Evolutionary conservation across 495 filamentous ascomycete genomes (phyloP).

Genomic region (Penicillium macrosclerotiorum): DNA sequence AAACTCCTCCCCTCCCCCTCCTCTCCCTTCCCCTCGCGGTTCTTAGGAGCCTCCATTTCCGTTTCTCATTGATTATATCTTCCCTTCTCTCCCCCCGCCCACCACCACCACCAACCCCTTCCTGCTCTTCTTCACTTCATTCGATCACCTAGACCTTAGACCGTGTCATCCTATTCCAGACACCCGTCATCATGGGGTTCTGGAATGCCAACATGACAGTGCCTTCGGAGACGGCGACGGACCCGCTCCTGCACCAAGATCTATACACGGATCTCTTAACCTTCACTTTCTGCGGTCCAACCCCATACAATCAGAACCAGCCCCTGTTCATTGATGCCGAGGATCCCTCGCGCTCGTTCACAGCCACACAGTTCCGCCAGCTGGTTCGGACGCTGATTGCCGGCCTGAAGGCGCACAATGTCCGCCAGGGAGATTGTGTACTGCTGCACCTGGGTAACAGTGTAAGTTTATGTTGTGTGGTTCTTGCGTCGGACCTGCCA

Average conservation of each 20-base stretch:
- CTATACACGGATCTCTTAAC: constrained; percentile 41
- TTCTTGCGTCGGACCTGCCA: too few relatives aligned
- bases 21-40: too few relatives aligned
- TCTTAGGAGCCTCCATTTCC: too few relatives aligned
- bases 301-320: constrained; percentile 33
- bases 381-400: constrained; percentile 53
- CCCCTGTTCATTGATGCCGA: constrained; percentile 57
- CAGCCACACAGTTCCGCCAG: constrained; percentile 45
- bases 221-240: constrained; percentile 11
- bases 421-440: constrained; percentile 57
- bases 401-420: constrained; percentile 52
- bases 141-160: not conserved
- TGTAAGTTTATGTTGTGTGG: constrained; percentile 29
- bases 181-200: constrained; percentile 25
- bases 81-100: too few relatives aligned
- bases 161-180: not conserved
- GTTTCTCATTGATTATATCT: too few relatives aligned
- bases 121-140: not conserved
- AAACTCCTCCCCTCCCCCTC: too few relatives aligned
- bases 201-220: constrained; percentile 29
- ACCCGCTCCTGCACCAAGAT: constrained; percentile 20
- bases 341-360: constrained; percentile 52
- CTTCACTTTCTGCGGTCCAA: constrained; percentile 38
- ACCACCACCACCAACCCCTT: too few relatives aligned
- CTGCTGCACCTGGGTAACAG: constrained; percentile 62